phyloP scores from a whole-genome alignment of 257 asterid species.

The Gentiana macrophylla region DNA sequence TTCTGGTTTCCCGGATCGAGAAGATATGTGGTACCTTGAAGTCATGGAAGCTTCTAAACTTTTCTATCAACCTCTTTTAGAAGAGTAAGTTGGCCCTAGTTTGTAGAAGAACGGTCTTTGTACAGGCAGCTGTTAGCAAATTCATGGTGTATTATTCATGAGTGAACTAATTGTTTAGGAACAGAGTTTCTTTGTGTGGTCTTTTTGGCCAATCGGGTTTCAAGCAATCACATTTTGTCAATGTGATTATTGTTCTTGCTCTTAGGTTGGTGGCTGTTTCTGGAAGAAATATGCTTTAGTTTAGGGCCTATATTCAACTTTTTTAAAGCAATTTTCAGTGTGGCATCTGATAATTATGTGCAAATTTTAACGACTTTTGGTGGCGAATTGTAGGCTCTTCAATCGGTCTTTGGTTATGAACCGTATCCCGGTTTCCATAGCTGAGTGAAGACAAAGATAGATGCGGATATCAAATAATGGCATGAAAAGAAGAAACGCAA shows the following conservation, averaged over 20 bases:
- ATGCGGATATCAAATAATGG: constrained; percentile 62
- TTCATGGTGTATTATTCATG: too few species aligned
- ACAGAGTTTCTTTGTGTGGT: too few species aligned
- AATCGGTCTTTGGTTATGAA: constrained; percentile 59
- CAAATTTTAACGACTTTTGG: too few species aligned
- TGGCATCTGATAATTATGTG: background rate
- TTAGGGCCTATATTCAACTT: too few species aligned
- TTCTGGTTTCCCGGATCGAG: constrained; percentile 69
- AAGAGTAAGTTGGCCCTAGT: constrained; percentile 19
- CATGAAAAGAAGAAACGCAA: constrained; percentile 51
- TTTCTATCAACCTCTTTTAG: constrained; percentile 50
- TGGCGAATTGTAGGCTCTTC: constrained; percentile 28
- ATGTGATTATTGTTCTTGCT: too few species aligned
- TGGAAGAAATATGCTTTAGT: too few species aligned
- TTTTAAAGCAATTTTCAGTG: background rate
- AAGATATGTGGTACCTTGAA: constrained; percentile 94
- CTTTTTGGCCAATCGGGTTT: too few species aligned
- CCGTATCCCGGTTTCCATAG: constrained; percentile 83
- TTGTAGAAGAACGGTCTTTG: too few species aligned
- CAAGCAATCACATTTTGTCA: too few species aligned
- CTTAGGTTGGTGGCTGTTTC: too few species aligned
- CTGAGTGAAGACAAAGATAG: constrained; percentile 48
- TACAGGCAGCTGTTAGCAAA: background rate
- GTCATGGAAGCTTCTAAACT: constrained; percentile 75
- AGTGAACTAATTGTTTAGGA: too few species aligned